Conservation (phyloP, 2,329 filamentous ascomycete genomes). For the Colletotrichum sp. region DNA sequence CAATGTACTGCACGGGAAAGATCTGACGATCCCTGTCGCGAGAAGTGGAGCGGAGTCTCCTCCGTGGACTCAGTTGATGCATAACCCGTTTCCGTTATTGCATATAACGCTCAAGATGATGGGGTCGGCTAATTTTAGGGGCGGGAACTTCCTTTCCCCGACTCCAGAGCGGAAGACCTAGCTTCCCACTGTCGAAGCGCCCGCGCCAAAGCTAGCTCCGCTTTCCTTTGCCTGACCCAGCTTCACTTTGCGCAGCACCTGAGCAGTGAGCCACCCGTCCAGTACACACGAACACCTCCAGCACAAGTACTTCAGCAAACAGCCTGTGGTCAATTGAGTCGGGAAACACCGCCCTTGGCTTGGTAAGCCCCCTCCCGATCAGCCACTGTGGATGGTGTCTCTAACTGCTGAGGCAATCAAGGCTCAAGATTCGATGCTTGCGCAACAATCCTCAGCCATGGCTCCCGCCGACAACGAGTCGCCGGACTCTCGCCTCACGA, state of each 20-base stretch:
- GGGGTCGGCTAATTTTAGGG: slow-evolving; percentile 14
- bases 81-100: not conserved
- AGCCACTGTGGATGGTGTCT: slow-evolving; percentile 2
- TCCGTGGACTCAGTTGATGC: not conserved
- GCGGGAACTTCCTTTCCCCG: slow-evolving; percentile 22
- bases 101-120: not conserved
- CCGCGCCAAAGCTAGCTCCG: slow-evolving; percentile 8
- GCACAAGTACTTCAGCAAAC: slow-evolving; percentile 3
- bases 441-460: slow-evolving; percentile 18
- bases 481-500: slow-evolving; percentile 7
- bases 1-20: not conserved
- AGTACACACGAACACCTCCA: not conserved
- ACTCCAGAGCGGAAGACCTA: slow-evolving; percentile 2
- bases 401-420: not conserved
- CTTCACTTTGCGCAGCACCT: not conserved
- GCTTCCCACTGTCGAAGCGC: not conserved
- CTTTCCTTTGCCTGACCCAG: slow-evolving; percentile 1
- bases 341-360: not conserved
- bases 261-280: not conserved
- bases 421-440: slow-evolving; percentile 17
- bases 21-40: not conserved
- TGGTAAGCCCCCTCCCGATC: not conserved
- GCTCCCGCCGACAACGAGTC: slow-evolving; percentile 9
- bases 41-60: not conserved
- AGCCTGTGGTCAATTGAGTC: not conserved